Conservation (phyloP, 495 filamentous ascomycete species). For the Glutinoglossum americanum region DNA sequence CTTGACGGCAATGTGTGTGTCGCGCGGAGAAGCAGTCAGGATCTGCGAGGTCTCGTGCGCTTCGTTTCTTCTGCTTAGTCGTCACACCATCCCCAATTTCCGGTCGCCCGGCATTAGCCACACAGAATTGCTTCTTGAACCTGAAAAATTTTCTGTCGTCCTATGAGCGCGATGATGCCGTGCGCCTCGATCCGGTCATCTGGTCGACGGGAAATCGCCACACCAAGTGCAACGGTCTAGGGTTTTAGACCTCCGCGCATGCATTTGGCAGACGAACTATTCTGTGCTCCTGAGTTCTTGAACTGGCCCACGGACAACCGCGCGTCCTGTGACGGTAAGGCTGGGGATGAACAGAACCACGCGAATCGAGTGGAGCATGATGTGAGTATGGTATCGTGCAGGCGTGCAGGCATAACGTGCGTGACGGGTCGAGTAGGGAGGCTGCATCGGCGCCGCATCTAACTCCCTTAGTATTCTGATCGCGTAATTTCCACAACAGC, state of each 20-base stretch:
- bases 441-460: background rate
- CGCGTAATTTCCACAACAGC: background rate
- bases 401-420: background rate
- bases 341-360: background rate
- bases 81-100: background rate
- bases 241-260: background rate
- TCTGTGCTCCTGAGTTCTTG: background rate
- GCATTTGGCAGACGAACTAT: background rate
- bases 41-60: background rate
- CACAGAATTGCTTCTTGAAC: background rate
- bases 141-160: background rate
- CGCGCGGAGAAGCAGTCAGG: background rate
- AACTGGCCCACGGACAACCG: background rate
- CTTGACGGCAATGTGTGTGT: background rate
- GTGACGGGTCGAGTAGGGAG: background rate
- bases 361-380: background rate
- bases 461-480: background rate
- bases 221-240: background rate
- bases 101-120: background rate
- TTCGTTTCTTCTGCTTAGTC: background rate
- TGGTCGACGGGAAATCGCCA: background rate
- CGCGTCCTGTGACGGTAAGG: background rate
- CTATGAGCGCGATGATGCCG: background rate
- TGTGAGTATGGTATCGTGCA: background rate
- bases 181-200: background rate